These are phyloP conservation scores for Hypoxylon cercidicola DNA, from an alignment of 495 filamentous ascomycete genomes.

Conservation along the genomic window DNA sequence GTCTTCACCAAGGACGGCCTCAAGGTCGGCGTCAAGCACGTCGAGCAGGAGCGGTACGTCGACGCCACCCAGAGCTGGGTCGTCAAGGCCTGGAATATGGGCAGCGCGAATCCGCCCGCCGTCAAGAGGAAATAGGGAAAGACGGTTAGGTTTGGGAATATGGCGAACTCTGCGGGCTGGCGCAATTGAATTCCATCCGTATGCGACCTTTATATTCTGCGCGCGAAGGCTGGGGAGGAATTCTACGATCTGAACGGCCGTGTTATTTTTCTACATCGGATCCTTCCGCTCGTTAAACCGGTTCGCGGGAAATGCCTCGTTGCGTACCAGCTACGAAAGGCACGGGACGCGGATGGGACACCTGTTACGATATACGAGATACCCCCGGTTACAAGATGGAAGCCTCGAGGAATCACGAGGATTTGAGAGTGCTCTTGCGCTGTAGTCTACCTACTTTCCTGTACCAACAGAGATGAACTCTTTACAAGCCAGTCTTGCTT, in stretches of 20 bases:
- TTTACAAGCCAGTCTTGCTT: slow-evolving; percentile 9
- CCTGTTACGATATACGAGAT: slow-evolving; percentile 33
- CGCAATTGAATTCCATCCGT: not conserved
- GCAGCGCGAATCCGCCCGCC: slow-evolving; percentile 52
- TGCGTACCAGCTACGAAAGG: not conserved
- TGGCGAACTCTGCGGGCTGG: not conserved
- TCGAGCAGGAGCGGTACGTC: slow-evolving; percentile 79
- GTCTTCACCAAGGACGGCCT: slow-evolving; percentile 84
- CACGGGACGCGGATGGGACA: slow-evolving; percentile 9
- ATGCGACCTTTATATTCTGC: slow-evolving; percentile 10
- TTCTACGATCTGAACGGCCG: slow-evolving; percentile 7
- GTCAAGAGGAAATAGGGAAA: slow-evolving; percentile 31
- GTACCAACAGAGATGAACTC: slow-evolving; percentile 19
- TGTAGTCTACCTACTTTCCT: slow-evolving; percentile 17
- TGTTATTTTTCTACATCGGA: slow-evolving; percentile 13
- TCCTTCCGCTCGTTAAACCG: slow-evolving; percentile 4
- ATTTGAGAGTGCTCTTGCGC: slow-evolving; percentile 8
- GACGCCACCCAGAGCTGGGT: slow-evolving; percentile 84
- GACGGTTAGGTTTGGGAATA: not conserved
- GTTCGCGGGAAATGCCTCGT: not conserved
- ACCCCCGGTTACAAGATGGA: slow-evolving; percentile 14
- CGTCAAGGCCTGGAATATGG: slow-evolving; percentile 83
- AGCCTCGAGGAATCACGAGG: slow-evolving; percentile 6
- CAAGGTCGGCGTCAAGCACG: slow-evolving; percentile 80
- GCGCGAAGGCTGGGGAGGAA: slow-evolving; percentile 7